phyloP scores from a whole-genome alignment of 495 filamentous ascomycete species.

The Neurospora sp. region DNA sequence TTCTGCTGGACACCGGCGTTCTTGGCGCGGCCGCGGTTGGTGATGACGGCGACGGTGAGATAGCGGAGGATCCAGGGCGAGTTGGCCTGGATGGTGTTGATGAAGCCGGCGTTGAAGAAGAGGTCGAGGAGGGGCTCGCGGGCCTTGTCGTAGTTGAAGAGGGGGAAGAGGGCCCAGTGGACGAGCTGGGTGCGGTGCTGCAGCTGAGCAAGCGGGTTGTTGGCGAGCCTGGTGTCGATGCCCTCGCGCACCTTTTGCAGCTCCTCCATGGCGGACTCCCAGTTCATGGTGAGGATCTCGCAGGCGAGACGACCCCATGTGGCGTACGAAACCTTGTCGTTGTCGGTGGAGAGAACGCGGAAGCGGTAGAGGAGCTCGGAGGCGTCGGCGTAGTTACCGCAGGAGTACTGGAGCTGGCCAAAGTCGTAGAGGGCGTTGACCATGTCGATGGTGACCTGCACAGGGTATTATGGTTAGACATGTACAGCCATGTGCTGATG shows the following conservation, averaged over 20 bases:
- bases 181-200: conserved; percentile 92
- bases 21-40: conserved; percentile 73
- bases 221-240: conserved; percentile 87
- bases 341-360: conserved; percentile 93
- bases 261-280: conserved; percentile 95
- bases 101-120: conserved; percentile 91
- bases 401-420: conserved; percentile 93
- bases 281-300: conserved; percentile 86
- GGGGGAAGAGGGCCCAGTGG: conserved; percentile 97
- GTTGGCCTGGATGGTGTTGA: conserved; percentile 97
- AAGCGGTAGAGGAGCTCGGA: conserved; percentile 89
- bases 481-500: not conserved
- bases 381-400: conserved; percentile 81
- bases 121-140: conserved; percentile 86
- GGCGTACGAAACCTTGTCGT: conserved; percentile 87
- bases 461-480: not conserved
- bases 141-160: conserved; percentile 93
- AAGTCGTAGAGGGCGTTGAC: conserved; percentile 89
- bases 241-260: conserved; percentile 85
- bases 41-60: conserved; percentile 90
- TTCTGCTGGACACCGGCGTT: conserved; percentile 88
- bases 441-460: conserved; percentile 78
- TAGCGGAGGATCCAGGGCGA: conserved; percentile 97
- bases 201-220: conserved; percentile 88
- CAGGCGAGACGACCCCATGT: conserved; percentile 95